Evolutionary conservation across 345 rosid species (phyloP).

Genomic region (Moricandia moricandioides): DNA sequence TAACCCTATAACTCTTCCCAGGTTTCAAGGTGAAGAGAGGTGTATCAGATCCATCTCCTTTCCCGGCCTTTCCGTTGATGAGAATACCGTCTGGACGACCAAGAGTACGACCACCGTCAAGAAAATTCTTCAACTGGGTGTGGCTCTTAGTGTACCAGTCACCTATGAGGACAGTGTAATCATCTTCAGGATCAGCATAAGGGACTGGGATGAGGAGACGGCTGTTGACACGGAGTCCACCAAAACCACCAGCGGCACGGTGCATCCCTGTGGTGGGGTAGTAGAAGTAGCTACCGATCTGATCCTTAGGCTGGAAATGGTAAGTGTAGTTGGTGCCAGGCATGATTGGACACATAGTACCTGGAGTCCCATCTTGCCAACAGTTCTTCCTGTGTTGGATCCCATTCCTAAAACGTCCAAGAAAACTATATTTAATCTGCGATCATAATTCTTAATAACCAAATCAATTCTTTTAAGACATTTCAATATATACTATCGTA

Average conservation of each 20-base stretch:
- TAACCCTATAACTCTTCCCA: background rate
- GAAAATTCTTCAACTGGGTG: background rate
- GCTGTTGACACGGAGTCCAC: background rate
- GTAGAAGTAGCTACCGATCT: background rate
- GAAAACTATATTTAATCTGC: no score
- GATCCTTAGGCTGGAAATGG: background rate
- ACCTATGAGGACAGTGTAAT: background rate
- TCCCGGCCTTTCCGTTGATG: background rate
- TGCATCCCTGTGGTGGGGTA: background rate
- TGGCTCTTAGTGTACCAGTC: background rate
- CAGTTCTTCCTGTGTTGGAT: background rate
- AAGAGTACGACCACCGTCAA: background rate
- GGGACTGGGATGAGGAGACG: background rate
- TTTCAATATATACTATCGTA: no score
- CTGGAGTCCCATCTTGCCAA: background rate
- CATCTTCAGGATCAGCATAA: background rate
- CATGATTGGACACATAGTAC: background rate
- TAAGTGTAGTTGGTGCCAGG: background rate
- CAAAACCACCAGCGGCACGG: background rate
- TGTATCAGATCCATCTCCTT: background rate
- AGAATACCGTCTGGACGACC: background rate
- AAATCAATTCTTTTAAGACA: no score
- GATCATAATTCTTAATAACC: no score
- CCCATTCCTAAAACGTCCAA: background rate
- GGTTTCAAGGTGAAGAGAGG: background rate